A percentile compares a stretch with the other conserved stretches of the same genome.
Evolutionary conservation across 2,329 filamentous ascomycete species (phyloP).

Genomic region (Colletotrichum neosansevieriae): DNA sequence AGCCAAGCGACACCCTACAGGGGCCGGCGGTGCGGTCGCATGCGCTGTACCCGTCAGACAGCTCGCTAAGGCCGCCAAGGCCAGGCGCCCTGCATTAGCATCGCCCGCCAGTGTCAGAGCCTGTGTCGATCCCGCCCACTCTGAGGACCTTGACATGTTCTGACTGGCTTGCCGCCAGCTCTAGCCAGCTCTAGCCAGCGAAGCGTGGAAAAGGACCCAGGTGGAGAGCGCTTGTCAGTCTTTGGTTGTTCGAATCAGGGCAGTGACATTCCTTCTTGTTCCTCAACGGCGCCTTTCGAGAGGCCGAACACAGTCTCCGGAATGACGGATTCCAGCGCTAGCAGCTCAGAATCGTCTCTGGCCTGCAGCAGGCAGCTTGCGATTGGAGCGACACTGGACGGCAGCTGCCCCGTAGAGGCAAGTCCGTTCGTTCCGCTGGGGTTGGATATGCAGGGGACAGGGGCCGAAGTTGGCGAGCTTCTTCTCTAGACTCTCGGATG

Average conservation of each 20-base stretch:
- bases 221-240: slow-evolving; percentile 12
- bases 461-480: slow-evolving; percentile 12
- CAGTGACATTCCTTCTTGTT: slow-evolving; percentile 20
- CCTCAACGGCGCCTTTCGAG: slow-evolving; percentile 10
- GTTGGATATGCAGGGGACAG: slow-evolving; percentile 25
- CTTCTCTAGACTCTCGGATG: not conserved
- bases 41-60: slow-evolving; percentile 31
- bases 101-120: slow-evolving; percentile 32
- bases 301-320: slow-evolving; percentile 25
- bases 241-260: slow-evolving; percentile 19
- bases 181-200: not conserved
- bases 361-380: not conserved
- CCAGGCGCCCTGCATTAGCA: slow-evolving; percentile 39
- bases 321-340: slow-evolving; percentile 31
- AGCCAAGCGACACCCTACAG: slow-evolving; percentile 16
- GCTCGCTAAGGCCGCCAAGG: slow-evolving; percentile 36
- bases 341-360: slow-evolving; percentile 3
- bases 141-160: not conserved
- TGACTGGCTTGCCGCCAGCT: slow-evolving; percentile 10
- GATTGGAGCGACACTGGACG: slow-evolving; percentile 9
- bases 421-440: slow-evolving; percentile 12
- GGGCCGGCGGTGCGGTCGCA: slow-evolving; percentile 16
- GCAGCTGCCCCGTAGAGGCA: slow-evolving; percentile 27
- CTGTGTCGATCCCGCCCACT: slow-evolving; percentile 28
- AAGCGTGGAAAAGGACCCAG: not conserved